A percentile compares a stretch with the other conserved stretches of the same genome.
phyloP scores from a whole-genome alignment of 306 rosid species.

The Clitoria ternatea region DNA sequence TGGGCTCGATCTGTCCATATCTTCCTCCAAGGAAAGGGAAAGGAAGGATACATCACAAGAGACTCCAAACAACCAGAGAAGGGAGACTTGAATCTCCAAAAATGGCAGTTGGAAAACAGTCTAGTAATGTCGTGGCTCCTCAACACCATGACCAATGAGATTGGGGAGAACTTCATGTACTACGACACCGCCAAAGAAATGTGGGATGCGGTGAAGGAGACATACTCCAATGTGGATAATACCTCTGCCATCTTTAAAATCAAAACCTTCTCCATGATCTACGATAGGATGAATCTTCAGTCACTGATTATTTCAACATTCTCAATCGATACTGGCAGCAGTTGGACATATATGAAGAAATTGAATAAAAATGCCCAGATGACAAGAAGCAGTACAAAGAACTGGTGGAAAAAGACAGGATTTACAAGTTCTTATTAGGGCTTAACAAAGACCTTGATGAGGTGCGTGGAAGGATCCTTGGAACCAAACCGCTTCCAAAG shows the following conservation, averaged over 20 bases:
- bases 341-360: not conserved
- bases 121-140: not conserved
- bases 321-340: not conserved
- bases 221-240: not conserved
- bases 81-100: not conserved
- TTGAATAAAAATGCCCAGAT: too few species aligned
- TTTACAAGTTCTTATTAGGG: not conserved
- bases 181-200: not conserved
- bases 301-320: not conserved
- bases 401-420: not conserved
- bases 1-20: not conserved
- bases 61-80: not conserved
- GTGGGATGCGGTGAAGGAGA: not conserved
- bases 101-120: not conserved
- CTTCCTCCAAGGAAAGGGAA: not conserved
- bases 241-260: not conserved
- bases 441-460: not conserved
- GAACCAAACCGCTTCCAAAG: not conserved
- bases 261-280: not conserved
- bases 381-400: not conserved
- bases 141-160: not conserved
- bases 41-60: not conserved
- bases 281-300: not conserved
- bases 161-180: not conserved
- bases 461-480: not conserved